These are phyloP conservation scores for Luffa aegyptiaca DNA, from an alignment of 306 rosid species.

Conservation along the genomic window DNA sequence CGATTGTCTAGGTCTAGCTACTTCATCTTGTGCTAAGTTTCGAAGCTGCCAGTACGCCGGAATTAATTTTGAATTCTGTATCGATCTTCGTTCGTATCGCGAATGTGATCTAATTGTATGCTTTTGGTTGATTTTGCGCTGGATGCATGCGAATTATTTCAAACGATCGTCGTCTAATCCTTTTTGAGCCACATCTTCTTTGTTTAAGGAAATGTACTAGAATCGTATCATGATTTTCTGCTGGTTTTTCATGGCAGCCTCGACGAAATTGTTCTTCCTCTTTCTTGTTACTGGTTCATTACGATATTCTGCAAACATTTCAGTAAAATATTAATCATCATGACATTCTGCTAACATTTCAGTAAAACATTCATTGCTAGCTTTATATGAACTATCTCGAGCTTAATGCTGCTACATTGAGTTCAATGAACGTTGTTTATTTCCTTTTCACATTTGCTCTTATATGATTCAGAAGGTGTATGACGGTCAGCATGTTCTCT, in stretches of 20 bases:
- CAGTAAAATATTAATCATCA: too few species aligned
- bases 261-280: not conserved
- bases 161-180: not conserved
- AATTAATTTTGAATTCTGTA: not conserved
- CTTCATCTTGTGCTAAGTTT: not conserved
- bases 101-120: not conserved
- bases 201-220: not conserved
- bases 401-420: not conserved
- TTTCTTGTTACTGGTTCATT: not conserved
- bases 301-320: not conserved
- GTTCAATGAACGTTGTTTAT: not conserved
- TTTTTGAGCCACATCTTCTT: not conserved
- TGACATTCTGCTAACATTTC: not conserved
- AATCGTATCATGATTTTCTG: not conserved
- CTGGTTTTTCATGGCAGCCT: not conserved
- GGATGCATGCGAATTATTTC: not conserved
- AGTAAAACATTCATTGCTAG: not conserved
- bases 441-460: not conserved
- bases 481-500: not conserved
- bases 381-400: not conserved
- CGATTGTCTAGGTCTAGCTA: slow-evolving; percentile 2
- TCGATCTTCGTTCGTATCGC: not conserved
- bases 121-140: not conserved
- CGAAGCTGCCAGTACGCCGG: not conserved
- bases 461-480: not conserved